These are phyloP conservation scores for Tetracladium setigerum DNA, from an alignment of 495 filamentous ascomycete genomes.

Conservation along the genomic window DNA sequence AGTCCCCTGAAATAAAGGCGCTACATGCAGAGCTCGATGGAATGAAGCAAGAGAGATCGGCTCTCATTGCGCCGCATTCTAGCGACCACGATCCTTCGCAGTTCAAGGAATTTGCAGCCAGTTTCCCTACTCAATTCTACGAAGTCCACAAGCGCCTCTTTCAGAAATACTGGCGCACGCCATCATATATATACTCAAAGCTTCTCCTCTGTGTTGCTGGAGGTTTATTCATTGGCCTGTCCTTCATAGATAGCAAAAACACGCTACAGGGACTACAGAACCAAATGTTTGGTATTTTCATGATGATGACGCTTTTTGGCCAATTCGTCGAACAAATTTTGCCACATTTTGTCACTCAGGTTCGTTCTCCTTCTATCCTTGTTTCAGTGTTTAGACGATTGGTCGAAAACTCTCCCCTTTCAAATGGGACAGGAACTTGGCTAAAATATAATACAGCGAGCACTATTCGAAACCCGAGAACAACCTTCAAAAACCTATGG, in stretches of 20 bases:
- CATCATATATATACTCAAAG: constrained; percentile 66
- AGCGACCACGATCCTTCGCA: neutral
- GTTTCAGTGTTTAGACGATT: constrained; percentile 44
- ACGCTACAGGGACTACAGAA: constrained; percentile 76
- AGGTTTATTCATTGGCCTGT: constrained; percentile 83
- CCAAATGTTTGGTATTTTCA: constrained; percentile 81
- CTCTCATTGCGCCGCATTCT: too few species aligned
- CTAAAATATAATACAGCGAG: constrained; percentile 41
- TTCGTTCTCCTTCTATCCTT: constrained; percentile 31
- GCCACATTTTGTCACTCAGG: constrained; percentile 60
- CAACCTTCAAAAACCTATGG: constrained; percentile 70
- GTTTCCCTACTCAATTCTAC: constrained; percentile 45
- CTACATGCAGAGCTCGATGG: constrained; percentile 43
- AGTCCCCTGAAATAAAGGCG: constrained; percentile 61
- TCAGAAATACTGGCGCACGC: constrained; percentile 54
- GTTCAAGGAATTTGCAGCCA: constrained; percentile 54
- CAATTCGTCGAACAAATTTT: constrained; percentile 74
- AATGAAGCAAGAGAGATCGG: constrained; percentile 34
- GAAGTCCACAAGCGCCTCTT: constrained; percentile 47
- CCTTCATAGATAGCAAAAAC: constrained; percentile 68
- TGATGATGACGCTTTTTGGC: constrained; percentile 64
- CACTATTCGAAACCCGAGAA: constrained; percentile 77
- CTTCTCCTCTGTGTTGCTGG: constrained; percentile 77
- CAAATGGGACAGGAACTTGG: too few species aligned
- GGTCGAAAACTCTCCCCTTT: too few species aligned